Base-by-base conservation (phyloP, 116 monocot species). In the Posidonia oceanica region DNA sequence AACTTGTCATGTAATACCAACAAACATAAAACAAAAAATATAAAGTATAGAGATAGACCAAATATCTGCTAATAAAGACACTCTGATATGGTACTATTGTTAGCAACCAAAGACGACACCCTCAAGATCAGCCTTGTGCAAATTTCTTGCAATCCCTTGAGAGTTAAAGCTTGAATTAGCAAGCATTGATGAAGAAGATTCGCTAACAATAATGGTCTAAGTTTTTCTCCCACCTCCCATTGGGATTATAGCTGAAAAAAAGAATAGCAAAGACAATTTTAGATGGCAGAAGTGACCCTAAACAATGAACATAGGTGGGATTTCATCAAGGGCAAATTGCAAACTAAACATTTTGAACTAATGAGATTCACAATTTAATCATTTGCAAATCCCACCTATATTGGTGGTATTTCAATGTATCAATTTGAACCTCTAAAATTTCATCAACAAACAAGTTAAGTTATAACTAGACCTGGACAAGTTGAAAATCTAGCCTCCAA, bases 41-140 rank as follows among this genome's bases (percentile, higher is more conserved):
- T 10, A 21, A 21, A 22, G 58, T 18, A 20, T 3, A 58, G 17
- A 81, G 42, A 53, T 81, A 16, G 63, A 91, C 91, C 91, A 71
- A 91, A 91, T 55, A 91, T 60, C 72, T 87, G 85, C 22, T 87
- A 85, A 2, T 63, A 4, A 15, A 91, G 72, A 75, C 91, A 87
- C 74, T 91, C 87, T 38, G 52, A 22, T 38, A 91, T 91, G 5
- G 91, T 91, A 39, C 36, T 36, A 72, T 83, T n/a, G 39, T 54
- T 78, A 85, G 85, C 91, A 91, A 6, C 91, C 87, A 79, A 91
- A 91, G 16, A 91, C 87, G 2, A 69, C 91, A 23, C 85, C 91
- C 3, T 78, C 87, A 29, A 91, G 71, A 36, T 85, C 72, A 38
- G 40, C 57, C 76, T 83, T 83, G 29, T 63, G 53, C 70, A 91